Percentiles rank a stretch among this genome's conserved stretches.
Conservation (phyloP, 2,329 filamentous ascomycete species). For the Apiospora pterosperma region DNA sequence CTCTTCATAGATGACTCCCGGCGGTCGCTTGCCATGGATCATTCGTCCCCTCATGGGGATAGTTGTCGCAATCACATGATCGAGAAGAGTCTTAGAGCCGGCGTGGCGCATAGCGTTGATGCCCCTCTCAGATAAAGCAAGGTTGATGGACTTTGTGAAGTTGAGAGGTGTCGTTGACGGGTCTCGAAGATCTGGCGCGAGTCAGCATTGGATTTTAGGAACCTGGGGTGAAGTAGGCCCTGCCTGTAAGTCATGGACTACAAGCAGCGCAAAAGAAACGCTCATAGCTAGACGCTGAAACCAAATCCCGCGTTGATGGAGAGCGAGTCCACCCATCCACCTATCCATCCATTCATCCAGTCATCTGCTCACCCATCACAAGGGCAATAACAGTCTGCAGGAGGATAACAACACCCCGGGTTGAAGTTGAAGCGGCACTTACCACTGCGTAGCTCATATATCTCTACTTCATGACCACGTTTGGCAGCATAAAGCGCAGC, state of each 20-base stretch:
- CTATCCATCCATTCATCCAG: too few relatives aligned
- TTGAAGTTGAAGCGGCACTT: slow-evolving; percentile 28
- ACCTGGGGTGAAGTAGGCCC: background rate
- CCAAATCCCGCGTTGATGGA: too few relatives aligned
- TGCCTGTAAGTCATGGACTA: background rate
- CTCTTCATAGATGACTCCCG: slow-evolving; percentile 68
- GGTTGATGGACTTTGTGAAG: slow-evolving; percentile 97
- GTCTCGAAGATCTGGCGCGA: slow-evolving; percentile 74
- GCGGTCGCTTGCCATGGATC: slow-evolving; percentile 73
- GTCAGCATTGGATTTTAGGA: slow-evolving; percentile 7
- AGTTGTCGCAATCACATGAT: slow-evolving; percentile 71
- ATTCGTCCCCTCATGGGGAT: slow-evolving; percentile 96
- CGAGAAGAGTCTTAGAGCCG: slow-evolving; percentile 62
- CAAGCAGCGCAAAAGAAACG: too few relatives aligned
- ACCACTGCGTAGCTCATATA: slow-evolving; percentile 94
- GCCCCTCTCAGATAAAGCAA: slow-evolving; percentile 89
- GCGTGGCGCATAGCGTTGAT: slow-evolving; percentile 81
- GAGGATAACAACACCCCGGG: background rate
- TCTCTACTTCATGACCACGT: slow-evolving; percentile 82
- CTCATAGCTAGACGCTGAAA: too few relatives aligned
- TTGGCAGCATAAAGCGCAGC: slow-evolving; percentile 90
- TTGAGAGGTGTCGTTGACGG: slow-evolving; percentile 81
- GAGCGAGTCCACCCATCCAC: too few relatives aligned
- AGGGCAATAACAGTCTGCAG: background rate
- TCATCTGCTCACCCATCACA: background rate